These are phyloP conservation scores for Smithsoniella earleae DNA, from an alignment of 163 green algal genomes.

Conservation along the genomic window DNA sequence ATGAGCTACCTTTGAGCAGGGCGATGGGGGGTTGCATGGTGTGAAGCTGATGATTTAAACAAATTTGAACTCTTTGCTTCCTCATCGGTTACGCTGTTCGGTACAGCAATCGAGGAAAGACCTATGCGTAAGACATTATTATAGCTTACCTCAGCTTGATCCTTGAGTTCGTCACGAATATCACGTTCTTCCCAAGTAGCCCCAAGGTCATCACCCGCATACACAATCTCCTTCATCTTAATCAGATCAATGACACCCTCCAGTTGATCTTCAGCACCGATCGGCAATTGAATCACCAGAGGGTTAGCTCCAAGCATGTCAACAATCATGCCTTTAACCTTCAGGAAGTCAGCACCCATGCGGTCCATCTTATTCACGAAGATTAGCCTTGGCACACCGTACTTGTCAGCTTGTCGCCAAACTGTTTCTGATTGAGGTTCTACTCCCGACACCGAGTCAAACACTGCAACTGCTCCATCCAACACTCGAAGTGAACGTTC, in stretches of 20 bases:
- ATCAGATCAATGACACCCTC: slow-evolving; percentile 90
- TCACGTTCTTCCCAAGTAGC: slow-evolving; percentile 75
- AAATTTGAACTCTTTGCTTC: too few species aligned
- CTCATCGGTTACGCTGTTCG: too few species aligned
- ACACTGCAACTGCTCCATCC: slow-evolving; percentile 89
- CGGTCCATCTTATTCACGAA: slow-evolving; percentile 99
- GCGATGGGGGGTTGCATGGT: too few species aligned
- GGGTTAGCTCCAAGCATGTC: slow-evolving; percentile 83
- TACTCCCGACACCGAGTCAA: slow-evolving; percentile 92
- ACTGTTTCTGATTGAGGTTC: slow-evolving; percentile 98
- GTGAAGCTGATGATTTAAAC: too few species aligned
- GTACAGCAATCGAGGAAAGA: too few species aligned
- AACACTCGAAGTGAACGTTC: slow-evolving; percentile 96
- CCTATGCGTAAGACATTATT: too few species aligned
- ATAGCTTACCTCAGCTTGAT: slow-evolving; percentile 48
- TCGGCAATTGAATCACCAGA: slow-evolving; percentile 80
- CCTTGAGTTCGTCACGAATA: slow-evolving; percentile 76
- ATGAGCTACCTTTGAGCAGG: too few species aligned
- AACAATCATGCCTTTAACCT: slow-evolving; percentile 58
- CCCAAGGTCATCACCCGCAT: slow-evolving; percentile 76
- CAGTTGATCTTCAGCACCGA: slow-evolving; percentile 76
- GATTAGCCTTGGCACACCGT: slow-evolving; percentile 86
- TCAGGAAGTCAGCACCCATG: slow-evolving; percentile 89
- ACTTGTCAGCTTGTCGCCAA: slow-evolving; percentile 93
- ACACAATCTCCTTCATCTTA: slow-evolving; percentile 89